A percentile compares a stretch with the other conserved stretches of the same genome.
These are phyloP conservation scores for Osmanthus fragrans DNA, from an alignment of 257 asterid genomes.

Conservation along the genomic window DNA sequence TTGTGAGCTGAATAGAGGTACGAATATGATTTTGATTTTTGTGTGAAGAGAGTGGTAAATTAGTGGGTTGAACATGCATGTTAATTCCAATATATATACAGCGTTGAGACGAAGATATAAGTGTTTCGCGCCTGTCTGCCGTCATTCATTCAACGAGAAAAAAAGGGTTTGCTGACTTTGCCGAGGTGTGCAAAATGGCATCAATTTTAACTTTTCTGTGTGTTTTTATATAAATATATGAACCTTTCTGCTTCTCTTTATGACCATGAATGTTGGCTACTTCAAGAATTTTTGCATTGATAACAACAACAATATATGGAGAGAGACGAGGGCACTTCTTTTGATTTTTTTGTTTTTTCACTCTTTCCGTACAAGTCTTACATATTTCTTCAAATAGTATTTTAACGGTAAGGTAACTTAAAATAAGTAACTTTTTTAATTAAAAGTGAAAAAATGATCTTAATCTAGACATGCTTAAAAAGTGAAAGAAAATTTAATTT, in stretches of 20 bases:
- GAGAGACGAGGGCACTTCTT: not conserved
- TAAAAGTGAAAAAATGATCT: no score
- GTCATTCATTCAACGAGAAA: slow-evolving; percentile 55
- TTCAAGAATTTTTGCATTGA: not conserved
- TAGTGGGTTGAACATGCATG: slow-evolving; percentile 23
- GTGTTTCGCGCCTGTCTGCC: slow-evolving; percentile 95
- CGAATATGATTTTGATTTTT: not conserved
- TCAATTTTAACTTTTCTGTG: not conserved
- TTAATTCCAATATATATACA: slow-evolving; percentile 15
- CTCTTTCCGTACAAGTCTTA: not conserved
- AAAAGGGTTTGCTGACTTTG: not conserved
- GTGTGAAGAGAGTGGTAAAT: not conserved
- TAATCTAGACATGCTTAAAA: no score
- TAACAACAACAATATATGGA: not conserved
- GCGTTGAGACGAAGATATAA: slow-evolving; percentile 65
- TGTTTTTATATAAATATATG: not conserved
- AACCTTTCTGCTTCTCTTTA: not conserved
- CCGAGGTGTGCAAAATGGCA: not conserved
- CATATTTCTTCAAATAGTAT: not conserved
- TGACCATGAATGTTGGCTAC: not conserved
- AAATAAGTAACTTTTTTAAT: no score
- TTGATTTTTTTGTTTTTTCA: no score
- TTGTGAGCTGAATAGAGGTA: not conserved
- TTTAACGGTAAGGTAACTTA: no score
- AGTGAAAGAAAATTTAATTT: no score